Evolutionary conservation across 2,329 filamentous ascomycete genomes (phyloP).

Genomic region (Trichoderma cornu-damae): DNA sequence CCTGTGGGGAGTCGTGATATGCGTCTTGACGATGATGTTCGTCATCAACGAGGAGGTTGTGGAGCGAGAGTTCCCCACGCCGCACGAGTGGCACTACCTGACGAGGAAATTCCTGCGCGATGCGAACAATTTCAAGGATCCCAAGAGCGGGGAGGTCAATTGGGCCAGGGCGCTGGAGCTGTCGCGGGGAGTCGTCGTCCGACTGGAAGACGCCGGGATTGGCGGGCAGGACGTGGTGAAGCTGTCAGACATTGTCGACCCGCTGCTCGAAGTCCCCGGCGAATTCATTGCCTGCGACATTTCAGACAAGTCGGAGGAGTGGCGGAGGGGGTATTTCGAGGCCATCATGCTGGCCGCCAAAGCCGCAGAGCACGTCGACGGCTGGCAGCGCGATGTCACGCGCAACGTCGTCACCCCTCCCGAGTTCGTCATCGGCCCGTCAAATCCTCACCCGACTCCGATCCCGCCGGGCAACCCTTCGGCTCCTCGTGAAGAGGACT

Average conservation of each 20-base stretch:
- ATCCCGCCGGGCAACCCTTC: constrained; percentile 58
- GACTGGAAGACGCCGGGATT: constrained; percentile 62
- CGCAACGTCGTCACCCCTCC: constrained; percentile 63
- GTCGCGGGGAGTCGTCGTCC: constrained; percentile 53
- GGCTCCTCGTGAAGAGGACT: constrained; percentile 70
- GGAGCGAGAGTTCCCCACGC: constrained; percentile 73
- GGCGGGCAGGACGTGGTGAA: constrained; percentile 64
- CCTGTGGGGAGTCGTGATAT: constrained; percentile 58
- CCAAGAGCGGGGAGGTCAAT: constrained; percentile 51
- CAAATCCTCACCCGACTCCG: constrained; percentile 74
- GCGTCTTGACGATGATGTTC: constrained; percentile 56
- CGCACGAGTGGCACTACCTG: constrained; percentile 71
- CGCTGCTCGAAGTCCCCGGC: constrained; percentile 61
- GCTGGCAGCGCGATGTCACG: constrained; percentile 66
- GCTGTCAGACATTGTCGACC: constrained; percentile 57
- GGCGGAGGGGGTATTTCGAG: constrained; percentile 82
- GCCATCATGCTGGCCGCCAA: constrained; percentile 71
- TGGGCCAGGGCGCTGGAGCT: constrained; percentile 64
- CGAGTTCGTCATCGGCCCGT: constrained; percentile 72
- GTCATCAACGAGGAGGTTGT: constrained; percentile 68
- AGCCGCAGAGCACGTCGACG: constrained; percentile 75
- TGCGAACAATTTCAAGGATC: constrained; percentile 54
- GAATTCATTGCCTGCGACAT: constrained; percentile 63
- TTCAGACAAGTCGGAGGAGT: constrained; percentile 70
- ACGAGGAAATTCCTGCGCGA: constrained; percentile 64